These are phyloP conservation scores for Persicaria tinctoria DNA, from an alignment of 148 eudicot species.

Conservation along the genomic window DNA sequence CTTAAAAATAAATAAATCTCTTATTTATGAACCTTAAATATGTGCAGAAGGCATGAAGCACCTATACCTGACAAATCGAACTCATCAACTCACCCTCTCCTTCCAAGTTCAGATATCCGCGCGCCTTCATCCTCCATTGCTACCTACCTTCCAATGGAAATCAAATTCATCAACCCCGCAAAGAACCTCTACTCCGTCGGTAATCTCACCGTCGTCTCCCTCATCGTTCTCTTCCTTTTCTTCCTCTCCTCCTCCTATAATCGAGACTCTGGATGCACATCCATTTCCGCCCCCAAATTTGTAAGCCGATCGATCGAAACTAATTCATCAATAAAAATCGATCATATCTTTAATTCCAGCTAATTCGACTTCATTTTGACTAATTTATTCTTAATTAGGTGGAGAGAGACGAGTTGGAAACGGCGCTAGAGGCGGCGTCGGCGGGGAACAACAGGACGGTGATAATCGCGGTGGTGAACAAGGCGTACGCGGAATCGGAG, in stretches of 20 bases:
- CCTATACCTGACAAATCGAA: background rate
- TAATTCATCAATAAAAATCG: too few species aligned
- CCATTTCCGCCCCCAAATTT: background rate
- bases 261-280: background rate
- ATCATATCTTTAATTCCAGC: too few species aligned
- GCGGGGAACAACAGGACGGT: constrained; percentile 38
- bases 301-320: background rate
- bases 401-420: constrained; percentile 40
- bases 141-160: background rate
- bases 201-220: constrained; percentile 4
- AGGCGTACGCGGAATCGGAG: constrained; percentile 44
- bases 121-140: background rate
- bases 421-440: constrained; percentile 28
- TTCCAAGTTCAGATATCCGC: background rate
- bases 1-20: too few species aligned
- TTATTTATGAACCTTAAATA: too few species aligned
- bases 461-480: constrained; percentile 55
- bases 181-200: background rate
- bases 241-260: background rate
- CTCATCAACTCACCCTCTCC: background rate
- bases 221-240: background rate
- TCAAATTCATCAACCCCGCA: background rate
- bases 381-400: background rate
- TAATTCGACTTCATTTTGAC: too few species aligned
- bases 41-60: too few species aligned